Evolutionary conservation across 2,329 filamentous ascomycete genomes (phyloP).

Genomic region (Fusarium sp.): DNA sequence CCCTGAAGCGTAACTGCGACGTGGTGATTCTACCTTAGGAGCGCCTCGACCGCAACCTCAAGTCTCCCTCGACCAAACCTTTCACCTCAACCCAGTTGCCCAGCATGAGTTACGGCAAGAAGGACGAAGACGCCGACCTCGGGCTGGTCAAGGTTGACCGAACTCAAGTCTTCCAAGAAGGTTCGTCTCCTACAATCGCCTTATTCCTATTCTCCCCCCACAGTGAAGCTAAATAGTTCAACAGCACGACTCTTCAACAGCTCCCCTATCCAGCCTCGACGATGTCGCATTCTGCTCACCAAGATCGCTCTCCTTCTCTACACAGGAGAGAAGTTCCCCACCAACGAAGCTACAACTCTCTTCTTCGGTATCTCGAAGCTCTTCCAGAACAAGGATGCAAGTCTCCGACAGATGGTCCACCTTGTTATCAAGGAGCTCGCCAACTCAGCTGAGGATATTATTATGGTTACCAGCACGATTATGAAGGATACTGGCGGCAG

Average conservation of each 20-base stretch:
- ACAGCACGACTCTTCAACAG: constrained; percentile 96
- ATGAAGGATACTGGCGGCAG: constrained; percentile 99
- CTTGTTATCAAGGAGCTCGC: constrained; percentile 97
- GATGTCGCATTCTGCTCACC: constrained; percentile 96
- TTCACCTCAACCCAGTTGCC: constrained; percentile 49
- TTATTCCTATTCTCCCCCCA: constrained; percentile 40
- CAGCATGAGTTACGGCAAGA: constrained; percentile 97
- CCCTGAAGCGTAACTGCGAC: constrained; percentile 48
- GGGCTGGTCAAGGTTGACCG: constrained; percentile 97
- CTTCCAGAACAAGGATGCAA: constrained; percentile 99
- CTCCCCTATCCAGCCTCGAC: constrained; percentile 93
- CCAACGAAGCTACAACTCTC: constrained; percentile 94
- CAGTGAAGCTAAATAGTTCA: constrained; percentile 47
- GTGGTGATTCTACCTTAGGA: constrained; percentile 48
- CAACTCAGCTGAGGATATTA: constrained; percentile 95
- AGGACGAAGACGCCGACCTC: constrained; percentile 96
- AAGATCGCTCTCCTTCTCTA: constrained; percentile 97
- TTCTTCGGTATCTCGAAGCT: constrained; percentile 99
- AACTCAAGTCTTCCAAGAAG: constrained; percentile 98
- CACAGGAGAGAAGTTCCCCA: constrained; percentile 95
- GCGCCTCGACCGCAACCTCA: constrained; percentile 44
- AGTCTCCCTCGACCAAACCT: constrained; percentile 46
- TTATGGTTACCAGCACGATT: constrained; percentile 99
- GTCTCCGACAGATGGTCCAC: constrained; percentile 98
- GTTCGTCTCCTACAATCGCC: constrained; percentile 60